A percentile compares a stretch with the other conserved stretches of the same genome.
These are phyloP conservation scores for Penicillium egyptiacum DNA, from an alignment of 495 filamentous ascomycete genomes.

Conservation along the genomic window DNA sequence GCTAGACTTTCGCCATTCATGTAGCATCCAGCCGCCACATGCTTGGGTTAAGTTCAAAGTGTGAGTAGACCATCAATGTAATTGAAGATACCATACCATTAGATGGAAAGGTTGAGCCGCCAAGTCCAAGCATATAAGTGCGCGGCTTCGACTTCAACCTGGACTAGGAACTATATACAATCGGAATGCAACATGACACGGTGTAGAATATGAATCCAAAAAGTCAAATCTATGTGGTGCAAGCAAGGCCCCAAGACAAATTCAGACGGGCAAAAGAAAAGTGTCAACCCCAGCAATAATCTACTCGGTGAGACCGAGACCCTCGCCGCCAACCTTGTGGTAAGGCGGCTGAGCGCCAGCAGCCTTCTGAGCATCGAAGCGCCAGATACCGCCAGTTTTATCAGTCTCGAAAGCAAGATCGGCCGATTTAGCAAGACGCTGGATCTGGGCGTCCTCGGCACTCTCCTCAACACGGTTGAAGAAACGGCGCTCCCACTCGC, in stretches of 20 bases:
- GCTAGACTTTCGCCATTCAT: neutral
- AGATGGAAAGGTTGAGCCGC: constrained; percentile 16
- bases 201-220: constrained; percentile 14
- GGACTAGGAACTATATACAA: constrained; percentile 30
- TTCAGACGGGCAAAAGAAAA: neutral
- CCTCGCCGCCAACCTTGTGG: constrained; percentile 41
- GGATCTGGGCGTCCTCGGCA: constrained; percentile 55
- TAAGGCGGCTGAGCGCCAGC: constrained; percentile 47
- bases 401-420: constrained; percentile 64
- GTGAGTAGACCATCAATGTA: constrained; percentile 1
- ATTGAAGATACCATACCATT: constrained; percentile 20
- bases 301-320: constrained; percentile 38
- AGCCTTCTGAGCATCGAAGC: constrained; percentile 70
- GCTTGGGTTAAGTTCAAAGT: neutral
- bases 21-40: neutral
- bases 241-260: neutral
- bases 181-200: constrained; percentile 25
- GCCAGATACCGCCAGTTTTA: constrained; percentile 87
- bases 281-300: neutral
- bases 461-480: constrained; percentile 61
- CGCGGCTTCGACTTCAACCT: constrained; percentile 9
- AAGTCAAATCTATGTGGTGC: constrained; percentile 26
- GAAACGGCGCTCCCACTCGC: constrained; percentile 82
- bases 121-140: constrained; percentile 11
- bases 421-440: constrained; percentile 55